Evolutionary conservation across 2,329 filamentous ascomycete genomes (phyloP).

Genomic region (Thelonectria rubi): DNA sequence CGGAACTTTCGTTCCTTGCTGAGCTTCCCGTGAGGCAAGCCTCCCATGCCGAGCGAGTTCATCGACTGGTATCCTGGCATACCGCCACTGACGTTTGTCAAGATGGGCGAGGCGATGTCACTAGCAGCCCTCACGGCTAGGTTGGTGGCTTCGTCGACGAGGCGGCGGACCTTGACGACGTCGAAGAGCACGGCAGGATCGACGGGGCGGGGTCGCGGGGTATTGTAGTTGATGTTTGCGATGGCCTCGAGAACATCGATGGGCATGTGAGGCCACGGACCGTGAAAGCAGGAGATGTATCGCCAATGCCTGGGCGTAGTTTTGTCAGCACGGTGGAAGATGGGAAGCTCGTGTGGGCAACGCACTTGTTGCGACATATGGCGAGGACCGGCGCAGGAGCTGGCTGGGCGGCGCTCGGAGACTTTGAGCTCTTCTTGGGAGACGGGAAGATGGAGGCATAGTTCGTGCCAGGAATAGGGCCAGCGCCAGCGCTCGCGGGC

Average conservation of each 20-base stretch:
- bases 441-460: not conserved
- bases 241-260: conserved; percentile 81
- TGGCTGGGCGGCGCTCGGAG: conserved; percentile 19
- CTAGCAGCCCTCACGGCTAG: conserved; percentile 81
- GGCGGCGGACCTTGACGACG: conserved; percentile 80
- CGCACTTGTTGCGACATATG: conserved; percentile 73
- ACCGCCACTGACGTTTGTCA: conserved; percentile 63
- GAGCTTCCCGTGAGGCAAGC: conserved; percentile 70
- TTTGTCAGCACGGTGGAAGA: conserved; percentile 21
- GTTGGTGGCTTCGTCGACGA: conserved; percentile 82
- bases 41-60: conserved; percentile 43
- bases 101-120: conserved; percentile 72
- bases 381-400: conserved; percentile 29
- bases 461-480: not conserved
- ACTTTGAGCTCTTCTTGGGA: conserved; percentile 29
- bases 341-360: conserved; percentile 31
- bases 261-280: conserved; percentile 83
- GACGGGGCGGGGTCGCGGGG: conserved; percentile 78
- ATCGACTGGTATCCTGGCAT: conserved; percentile 34
- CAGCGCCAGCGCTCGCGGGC: conserved; percentile 10
- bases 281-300: conserved; percentile 85
- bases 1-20: conserved; percentile 80
- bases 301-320: conserved; percentile 74
- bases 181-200: conserved; percentile 86
- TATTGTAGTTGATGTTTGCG: conserved; percentile 81